phyloP scores from a whole-genome alignment of 768 basidiomycete species.

The Psilocybe cubensis region DNA sequence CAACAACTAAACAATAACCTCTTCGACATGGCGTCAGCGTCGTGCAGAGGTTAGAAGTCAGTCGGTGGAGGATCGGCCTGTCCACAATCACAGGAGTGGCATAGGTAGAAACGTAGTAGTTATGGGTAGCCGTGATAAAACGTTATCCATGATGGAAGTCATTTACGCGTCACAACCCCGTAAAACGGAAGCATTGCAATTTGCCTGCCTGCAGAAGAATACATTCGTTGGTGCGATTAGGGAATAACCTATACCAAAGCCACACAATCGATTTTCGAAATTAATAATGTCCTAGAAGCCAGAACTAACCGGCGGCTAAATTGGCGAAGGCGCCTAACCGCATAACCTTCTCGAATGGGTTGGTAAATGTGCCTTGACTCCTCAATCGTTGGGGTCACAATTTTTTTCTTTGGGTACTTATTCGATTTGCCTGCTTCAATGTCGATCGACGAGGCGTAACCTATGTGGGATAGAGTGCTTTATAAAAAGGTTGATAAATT shows the following conservation, averaged over 20 bases:
- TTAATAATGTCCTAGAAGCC: background rate
- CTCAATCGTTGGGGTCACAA: background rate
- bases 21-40: background rate
- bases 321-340: background rate
- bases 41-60: background rate
- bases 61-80: constrained; percentile 1
- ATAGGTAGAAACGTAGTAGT: background rate
- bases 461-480: background rate
- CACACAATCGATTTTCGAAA: background rate
- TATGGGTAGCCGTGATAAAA: constrained; percentile 5
- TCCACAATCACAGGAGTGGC: background rate
- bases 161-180: constrained; percentile 1
- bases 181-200: background rate
- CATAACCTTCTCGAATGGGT: background rate
- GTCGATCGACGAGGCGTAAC: background rate
- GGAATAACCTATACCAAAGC: background rate
- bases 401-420: background rate
- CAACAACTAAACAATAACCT: background rate
- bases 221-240: background rate
- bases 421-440: background rate
- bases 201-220: background rate
- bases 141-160: background rate
- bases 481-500: background rate
- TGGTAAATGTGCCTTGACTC: background rate
- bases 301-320: background rate